Conservation (phyloP, 306 rosid genomes). For the Malus sylvestris region DNA sequence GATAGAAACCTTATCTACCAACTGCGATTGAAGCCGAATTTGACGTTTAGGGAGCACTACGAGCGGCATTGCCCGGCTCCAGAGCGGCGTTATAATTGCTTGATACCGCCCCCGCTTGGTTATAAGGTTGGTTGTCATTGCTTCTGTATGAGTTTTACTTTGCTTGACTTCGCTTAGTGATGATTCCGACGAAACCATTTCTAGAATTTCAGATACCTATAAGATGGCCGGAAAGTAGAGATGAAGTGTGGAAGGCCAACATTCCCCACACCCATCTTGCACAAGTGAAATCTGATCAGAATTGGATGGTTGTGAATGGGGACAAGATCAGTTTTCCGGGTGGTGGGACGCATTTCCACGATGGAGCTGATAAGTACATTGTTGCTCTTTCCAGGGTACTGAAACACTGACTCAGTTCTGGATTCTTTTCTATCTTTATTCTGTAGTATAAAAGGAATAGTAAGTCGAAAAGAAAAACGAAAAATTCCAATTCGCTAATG, state of each 20-base stretch:
- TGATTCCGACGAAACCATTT: constrained; percentile 21
- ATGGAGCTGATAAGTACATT: constrained; percentile 61
- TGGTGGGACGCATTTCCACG: constrained; percentile 59
- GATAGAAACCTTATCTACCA: constrained; percentile 46
- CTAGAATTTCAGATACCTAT: constrained; percentile 50
- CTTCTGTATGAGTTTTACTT: neutral
- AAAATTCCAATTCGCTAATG: neutral
- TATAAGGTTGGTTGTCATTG: constrained; percentile 38
- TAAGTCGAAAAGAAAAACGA: neutral
- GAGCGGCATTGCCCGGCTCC: constrained; percentile 55
- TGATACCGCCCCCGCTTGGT: constrained; percentile 47
- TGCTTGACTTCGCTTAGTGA: constrained; percentile 8
- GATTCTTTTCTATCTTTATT: neutral
- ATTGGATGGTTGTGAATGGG: constrained; percentile 68
- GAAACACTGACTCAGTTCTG: neutral
- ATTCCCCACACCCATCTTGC: constrained; percentile 64
- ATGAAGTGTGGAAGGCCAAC: constrained; percentile 70
- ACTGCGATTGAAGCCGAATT: constrained; percentile 41
- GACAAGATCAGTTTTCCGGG: constrained; percentile 64
- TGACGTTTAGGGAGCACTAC: constrained; percentile 55
- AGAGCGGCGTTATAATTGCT: constrained; percentile 47
- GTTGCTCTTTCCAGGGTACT: constrained; percentile 42
- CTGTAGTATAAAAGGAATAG: neutral
- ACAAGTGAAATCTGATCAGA: constrained; percentile 55
- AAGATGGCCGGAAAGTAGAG: constrained; percentile 60